phyloP scores from a whole-genome alignment of 371 early-diverging fungal species.

The Encephalitozoon hellem region DNA sequence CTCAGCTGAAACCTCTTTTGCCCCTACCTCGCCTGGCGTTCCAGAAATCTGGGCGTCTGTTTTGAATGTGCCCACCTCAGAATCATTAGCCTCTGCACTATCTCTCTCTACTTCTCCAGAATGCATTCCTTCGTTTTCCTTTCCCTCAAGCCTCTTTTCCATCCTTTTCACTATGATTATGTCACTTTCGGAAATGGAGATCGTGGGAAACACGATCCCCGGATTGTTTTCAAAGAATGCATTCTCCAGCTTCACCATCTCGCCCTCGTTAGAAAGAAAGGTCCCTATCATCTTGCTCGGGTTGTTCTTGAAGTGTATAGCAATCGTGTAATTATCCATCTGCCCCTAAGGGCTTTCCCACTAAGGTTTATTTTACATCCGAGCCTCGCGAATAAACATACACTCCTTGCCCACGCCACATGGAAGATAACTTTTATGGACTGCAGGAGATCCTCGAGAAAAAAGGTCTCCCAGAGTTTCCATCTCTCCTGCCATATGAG shows the following conservation, averaged over 20 bases:
- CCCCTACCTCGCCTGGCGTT: neutral
- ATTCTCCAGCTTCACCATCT: conserved; percentile 1
- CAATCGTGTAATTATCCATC: conserved; percentile 4
- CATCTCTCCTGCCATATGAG: conserved; percentile 31
- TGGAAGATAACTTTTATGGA: conserved; percentile 30
- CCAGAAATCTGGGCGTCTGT: neutral
- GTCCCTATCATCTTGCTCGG: conserved; percentile 5
- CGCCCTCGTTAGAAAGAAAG: neutral
- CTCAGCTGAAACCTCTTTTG: neutral
- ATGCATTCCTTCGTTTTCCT: neutral
- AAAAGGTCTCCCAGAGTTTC: conserved; percentile 25
- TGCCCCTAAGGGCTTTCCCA: neutral
- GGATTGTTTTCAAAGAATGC: neutral
- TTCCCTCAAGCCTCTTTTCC: neutral
- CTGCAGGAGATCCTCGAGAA: conserved; percentile 32
- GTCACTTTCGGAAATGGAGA: neutral
- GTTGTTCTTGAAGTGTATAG: conserved; percentile 10
- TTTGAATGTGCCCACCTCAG: neutral
- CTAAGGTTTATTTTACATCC: neutral
- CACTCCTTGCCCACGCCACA: neutral
- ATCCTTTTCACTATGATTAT: neutral
- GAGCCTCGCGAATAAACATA: neutral
- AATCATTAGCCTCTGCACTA: neutral
- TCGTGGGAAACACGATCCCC: conserved; percentile 1
- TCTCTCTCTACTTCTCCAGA: neutral